Percentiles rank a stretch among this genome's conserved stretches.
These are phyloP conservation scores for Botrytis deweyae DNA, from an alignment of 2,329 filamentous ascomycete species.

Conservation along the genomic window DNA sequence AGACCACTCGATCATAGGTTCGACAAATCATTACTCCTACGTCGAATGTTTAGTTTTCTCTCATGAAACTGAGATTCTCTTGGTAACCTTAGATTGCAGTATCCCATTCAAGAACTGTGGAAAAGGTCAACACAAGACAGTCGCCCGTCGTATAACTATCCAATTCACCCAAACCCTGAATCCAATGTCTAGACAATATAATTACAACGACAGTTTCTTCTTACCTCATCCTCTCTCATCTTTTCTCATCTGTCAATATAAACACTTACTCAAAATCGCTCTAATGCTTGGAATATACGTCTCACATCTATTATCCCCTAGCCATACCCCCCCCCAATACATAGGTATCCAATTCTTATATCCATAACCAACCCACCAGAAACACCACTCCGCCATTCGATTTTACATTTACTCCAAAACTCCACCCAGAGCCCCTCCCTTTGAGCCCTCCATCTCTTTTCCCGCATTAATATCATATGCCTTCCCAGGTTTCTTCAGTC, in stretches of 20 bases:
- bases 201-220: neutral
- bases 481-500: conserved; percentile 2
- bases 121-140: neutral
- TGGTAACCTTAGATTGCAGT: neutral
- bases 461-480: neutral
- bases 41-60: neutral
- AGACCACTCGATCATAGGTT: neutral
- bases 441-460: conserved; percentile 1
- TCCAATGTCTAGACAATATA: neutral
- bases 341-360: neutral
- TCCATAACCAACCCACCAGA: conserved; percentile 15
- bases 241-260: neutral
- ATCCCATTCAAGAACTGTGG: neutral
- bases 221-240: neutral
- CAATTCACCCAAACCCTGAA: neutral
- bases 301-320: too few relatives aligned
- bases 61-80: neutral
- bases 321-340: neutral
- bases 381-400: neutral
- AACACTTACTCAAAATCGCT: neutral
- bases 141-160: neutral
- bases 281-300: neutral
- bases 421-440: neutral
- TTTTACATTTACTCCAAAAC: neutral
- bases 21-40: neutral